Evolutionary conservation across 2,329 filamentous ascomycete genomes (phyloP), one percentile per base, ranked within the genome.

Genomic region (Aspergillus candidus): DNA sequence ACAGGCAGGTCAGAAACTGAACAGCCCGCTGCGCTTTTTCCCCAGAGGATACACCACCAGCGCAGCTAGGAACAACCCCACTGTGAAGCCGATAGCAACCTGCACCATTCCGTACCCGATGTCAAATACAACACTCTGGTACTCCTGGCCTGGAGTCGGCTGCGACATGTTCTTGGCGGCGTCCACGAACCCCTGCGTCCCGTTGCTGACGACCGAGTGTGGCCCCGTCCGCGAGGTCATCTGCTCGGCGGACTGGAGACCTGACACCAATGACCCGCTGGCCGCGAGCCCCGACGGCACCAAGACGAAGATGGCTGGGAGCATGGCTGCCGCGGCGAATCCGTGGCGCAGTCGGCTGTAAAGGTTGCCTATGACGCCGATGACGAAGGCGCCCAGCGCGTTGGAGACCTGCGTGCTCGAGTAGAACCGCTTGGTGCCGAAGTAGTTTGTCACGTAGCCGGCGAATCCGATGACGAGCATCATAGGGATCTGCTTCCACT

Each of bases 281-380:
- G 80, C 78, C 4, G 79, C 76, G 3, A 83, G 68, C 4, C 80
- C 80, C 4, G 74, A 78, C 0, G 80, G 80, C 0, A 83, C 79
- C 48, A 82, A 78, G 1, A 83, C 78, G 51, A 94, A 94, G 54
- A 96, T 94, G 13, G 86, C 89, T 0, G 90, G 90, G 6, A 95
- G 72, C 75, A 96, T 88, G 4, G 87, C 86, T 0, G 88, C 88
- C 0, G 88, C 88, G 0, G 90, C 90, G 3, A 95, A 77, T 1
- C 86, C 86, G 61, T 91, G 88, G 13, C 84, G 66, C 14, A 76
- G 58, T 8, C 88, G 79, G 22, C 84, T 84, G 69, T 94, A 93
- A 2, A 89, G 61, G 55, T 94, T 94, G 8, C 86, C 87, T 40
- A 89, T 70, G 33, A 91, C 78, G n/a, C 88, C 88, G 13, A 94